Conservation (phyloP, 73 alveolate genomes). For the Stentor coeruleus region DNA sequence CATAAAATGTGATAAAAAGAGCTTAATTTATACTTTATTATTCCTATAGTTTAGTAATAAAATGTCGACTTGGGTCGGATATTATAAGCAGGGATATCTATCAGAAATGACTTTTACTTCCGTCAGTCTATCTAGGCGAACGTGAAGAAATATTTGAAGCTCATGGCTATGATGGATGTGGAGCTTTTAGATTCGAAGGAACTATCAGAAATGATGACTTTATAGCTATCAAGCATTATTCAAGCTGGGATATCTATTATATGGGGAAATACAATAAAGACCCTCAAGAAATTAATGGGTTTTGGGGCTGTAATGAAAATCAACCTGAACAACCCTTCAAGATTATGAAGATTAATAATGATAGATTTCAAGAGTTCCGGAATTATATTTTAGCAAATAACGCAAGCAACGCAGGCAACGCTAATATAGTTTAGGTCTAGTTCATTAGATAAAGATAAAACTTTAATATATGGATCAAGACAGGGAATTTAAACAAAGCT, state of each 20-base stretch:
- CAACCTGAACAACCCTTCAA: not conserved
- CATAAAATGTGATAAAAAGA: no score
- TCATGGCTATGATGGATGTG: not conserved
- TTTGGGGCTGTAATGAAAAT: not conserved
- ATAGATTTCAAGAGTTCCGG: no score
- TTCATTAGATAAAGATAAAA: no score
- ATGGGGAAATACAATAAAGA: not conserved
- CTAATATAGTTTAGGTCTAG: no score
- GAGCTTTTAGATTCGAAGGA: not conserved
- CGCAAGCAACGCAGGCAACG: no score
- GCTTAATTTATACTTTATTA: no score
- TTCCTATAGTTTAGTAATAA: no score
- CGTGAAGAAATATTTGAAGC: not conserved
- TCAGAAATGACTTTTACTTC: not conserved
- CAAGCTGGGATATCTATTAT: slow-evolving; percentile 6
- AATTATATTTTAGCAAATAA: no score
- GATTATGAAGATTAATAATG: not conserved
- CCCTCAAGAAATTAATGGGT: not conserved
- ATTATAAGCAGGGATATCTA: not conserved
- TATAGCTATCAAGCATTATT: not conserved
- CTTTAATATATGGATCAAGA: no score
- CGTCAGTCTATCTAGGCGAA: not conserved
- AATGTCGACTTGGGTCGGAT: slow-evolving; percentile 7
- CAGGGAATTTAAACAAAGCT: no score
- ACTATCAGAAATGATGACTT: not conserved